Base-by-base conservation (phyloP, 2,329 filamentous ascomycete genomes). In the Botrytis hyacinthi region DNA sequence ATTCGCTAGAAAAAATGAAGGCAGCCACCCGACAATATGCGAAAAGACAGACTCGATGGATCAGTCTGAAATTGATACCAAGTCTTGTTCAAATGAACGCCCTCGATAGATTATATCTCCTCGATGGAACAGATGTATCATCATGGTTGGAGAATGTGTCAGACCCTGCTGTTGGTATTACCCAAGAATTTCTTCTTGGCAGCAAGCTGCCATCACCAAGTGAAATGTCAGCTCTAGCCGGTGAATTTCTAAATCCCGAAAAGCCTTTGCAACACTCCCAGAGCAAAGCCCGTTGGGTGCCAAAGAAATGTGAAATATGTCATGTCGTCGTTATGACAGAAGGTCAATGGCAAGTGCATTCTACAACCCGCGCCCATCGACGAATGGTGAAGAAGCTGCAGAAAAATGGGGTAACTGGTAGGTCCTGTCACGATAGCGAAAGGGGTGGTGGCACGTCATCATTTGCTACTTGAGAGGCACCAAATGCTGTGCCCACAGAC, bases 21-120 rank as follows among this genome's bases (percentile, higher is more conserved):
- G 87, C 89, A 8, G 93, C 93, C 3, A 99, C 95, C 0, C 88
- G 94, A 16, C 93, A 95, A 77, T 99, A 99, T 80, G 93, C 95
- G 3, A 92, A 90, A 75, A 89, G 92, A 12, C 96, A 99, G 81
- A 84, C 93, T 29, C 89, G 91, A 74, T 99, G 95, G 94, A 97
- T 98, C 72, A 88, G 91, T 26, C 88, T 91, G 77, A 97, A 97
- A 80, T 87, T 97, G 40, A 87, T 96, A 60, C 90, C 91, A 16
- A 89, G 90, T 1, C 84, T 96, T 42, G 85, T 84, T 54, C 86
- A 88, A 29, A 82, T 85, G 26, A 82, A 85, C 14, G 84, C 85
- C 1, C 80, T 88, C 69, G 82, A 87, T 35, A 88, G 84, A 51
- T 84, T 98, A 1, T 98, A 93, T 80, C 83, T 98, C 2, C 83